Evolutionary conservation across 2,329 filamentous ascomycete species (phyloP).

Genomic region (Calycina marina): DNA sequence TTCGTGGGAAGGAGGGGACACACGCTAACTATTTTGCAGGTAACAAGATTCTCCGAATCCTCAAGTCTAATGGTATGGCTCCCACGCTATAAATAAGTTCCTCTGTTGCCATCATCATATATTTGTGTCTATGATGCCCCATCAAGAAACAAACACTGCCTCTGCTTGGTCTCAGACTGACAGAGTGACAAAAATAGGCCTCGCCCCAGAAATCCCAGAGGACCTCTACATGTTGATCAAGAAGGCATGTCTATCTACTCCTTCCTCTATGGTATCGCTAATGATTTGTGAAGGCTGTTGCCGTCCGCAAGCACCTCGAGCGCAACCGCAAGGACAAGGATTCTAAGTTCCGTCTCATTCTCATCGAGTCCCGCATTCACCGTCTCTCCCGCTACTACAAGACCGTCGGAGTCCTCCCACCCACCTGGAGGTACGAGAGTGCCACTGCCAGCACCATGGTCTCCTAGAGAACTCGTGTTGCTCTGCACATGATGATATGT

Average conservation of each 20-base stretch:
- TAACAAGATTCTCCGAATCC: conserved; percentile 99
- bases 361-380: conserved; percentile 99
- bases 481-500: conserved; percentile 10
- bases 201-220: conserved; percentile 97
- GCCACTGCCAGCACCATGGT: conserved; percentile 91
- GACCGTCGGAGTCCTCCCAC: conserved; percentile 71
- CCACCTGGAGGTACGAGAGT: conserved; percentile 98
- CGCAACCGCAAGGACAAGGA: conserved; percentile 99
- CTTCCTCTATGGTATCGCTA: conserved; percentile 10
- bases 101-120: conserved; percentile 21
- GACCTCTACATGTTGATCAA: conserved; percentile 99
- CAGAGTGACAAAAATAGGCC: conserved; percentile 77
- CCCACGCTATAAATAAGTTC: conserved; percentile 10
- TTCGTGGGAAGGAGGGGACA: too few species aligned
- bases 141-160: conserved; percentile 36
- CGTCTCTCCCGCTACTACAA: conserved; percentile 99
- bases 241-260: conserved; percentile 52
- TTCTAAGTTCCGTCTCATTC: conserved; percentile 99
- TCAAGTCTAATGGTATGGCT: conserved; percentile 90
- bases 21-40: conserved; percentile 37
- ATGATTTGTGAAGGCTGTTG: conserved; percentile 48
- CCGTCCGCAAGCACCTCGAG: conserved; percentile 99
- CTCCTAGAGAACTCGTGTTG: conserved; percentile 44
- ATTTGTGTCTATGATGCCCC: conserved; percentile 12
- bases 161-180: conserved; percentile 86